Conservation (phyloP, 2,329 filamentous ascomycete genomes). For the Fusarium algeriense region DNA sequence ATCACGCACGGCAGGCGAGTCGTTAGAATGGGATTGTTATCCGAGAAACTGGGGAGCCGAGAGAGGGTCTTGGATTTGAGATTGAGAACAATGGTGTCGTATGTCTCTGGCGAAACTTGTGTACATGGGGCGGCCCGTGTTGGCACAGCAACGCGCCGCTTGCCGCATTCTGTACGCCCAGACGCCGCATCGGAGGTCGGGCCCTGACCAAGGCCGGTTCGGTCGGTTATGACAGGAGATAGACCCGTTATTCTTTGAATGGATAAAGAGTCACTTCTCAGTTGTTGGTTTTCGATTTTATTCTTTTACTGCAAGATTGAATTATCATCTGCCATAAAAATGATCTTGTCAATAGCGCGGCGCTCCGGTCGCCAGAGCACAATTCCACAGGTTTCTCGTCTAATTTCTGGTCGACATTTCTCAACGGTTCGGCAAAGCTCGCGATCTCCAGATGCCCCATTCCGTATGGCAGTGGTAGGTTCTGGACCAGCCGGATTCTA, state of each 20-base stretch:
- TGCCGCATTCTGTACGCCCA: background rate
- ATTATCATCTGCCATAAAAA: conserved; percentile 4
- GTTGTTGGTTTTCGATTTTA: background rate
- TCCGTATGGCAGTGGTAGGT: conserved; percentile 88
- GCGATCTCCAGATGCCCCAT: conserved; percentile 60
- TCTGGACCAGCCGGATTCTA: conserved; percentile 98
- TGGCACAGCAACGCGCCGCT: conserved; percentile 46
- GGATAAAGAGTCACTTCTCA: conserved; percentile 30
- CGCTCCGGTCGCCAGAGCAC: conserved; percentile 10
- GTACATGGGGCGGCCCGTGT: conserved; percentile 34
- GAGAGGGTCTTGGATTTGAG: conserved; percentile 16
- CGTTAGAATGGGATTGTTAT: conserved; percentile 35
- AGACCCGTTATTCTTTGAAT: conserved; percentile 1
- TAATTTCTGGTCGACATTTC: conserved; percentile 17
- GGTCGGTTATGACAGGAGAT: background rate
- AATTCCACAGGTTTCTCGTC: background rate
- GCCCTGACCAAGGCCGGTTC: conserved; percentile 12
- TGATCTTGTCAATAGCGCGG: conserved; percentile 21
- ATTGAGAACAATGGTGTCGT: conserved; percentile 23
- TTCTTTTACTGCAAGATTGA: conserved; percentile 2
- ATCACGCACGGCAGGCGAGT: conserved; percentile 1
- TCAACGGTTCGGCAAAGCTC: conserved; percentile 13
- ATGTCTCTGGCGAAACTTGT: conserved; percentile 38
- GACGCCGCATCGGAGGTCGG: conserved; percentile 23
- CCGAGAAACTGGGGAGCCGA: conserved; percentile 21